Evolutionary conservation across 2,329 filamentous ascomycete genomes (phyloP).

Genomic region (Emydomyces testavorans): DNA sequence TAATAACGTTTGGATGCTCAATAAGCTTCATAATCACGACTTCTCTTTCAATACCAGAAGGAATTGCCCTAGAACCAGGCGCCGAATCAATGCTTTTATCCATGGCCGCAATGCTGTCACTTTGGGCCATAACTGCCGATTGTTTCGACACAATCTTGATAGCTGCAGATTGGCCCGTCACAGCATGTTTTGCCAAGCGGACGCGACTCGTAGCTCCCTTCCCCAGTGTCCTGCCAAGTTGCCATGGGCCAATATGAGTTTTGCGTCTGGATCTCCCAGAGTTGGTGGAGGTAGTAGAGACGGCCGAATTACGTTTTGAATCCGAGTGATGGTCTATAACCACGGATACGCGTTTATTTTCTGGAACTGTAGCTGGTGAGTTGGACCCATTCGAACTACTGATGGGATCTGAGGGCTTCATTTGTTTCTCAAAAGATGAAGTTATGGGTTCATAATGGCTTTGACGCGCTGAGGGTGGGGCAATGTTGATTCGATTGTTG

Average conservation of each 20-base stretch:
- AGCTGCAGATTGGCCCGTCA: slow-evolving; percentile 70
- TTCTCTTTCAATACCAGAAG: slow-evolving; percentile 82
- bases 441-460: slow-evolving; percentile 5
- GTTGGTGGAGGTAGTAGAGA: slow-evolving; percentile 46
- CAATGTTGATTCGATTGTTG: slow-evolving; percentile 39
- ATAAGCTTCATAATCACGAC: slow-evolving; percentile 96
- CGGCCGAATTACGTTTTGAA: slow-evolving; percentile 41
- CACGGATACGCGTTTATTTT: slow-evolving; percentile 44
- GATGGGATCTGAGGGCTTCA: background rate
- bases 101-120: slow-evolving; percentile 72
- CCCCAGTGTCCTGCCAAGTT: slow-evolving; percentile 76
- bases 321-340: slow-evolving; percentile 39
- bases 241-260: slow-evolving; percentile 86
- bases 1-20: slow-evolving; percentile 88
- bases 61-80: slow-evolving; percentile 58
- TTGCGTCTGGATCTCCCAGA: slow-evolving; percentile 46
- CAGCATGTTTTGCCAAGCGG: slow-evolving; percentile 66
- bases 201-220: slow-evolving; percentile 84
- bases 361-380: slow-evolving; percentile 1
- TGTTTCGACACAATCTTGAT: slow-evolving; percentile 91
- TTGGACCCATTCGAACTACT: background rate
- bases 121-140: slow-evolving; percentile 67
- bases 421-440: slow-evolving; percentile 7
- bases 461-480: background rate
- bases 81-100: slow-evolving; percentile 55